Conservation (phyloP, 352 stramenopile genomes). For the Thalassiosira hispida region DNA sequence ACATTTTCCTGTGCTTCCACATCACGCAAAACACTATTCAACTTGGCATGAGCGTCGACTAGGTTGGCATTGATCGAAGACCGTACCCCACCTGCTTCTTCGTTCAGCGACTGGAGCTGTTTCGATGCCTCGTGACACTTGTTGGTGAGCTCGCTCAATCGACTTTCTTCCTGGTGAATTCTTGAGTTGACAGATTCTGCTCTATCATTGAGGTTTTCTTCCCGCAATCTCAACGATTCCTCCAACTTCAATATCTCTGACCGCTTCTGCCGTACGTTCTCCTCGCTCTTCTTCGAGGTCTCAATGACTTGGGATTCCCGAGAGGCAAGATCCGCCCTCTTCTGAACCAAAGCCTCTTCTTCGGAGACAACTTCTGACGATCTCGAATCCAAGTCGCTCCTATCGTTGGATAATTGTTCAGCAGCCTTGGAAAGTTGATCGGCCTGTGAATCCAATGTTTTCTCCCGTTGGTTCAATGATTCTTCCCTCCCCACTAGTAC, state of each 20-base stretch:
- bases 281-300: conserved; percentile 18
- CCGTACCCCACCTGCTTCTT: conserved; percentile 37
- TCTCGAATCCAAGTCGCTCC: conserved; percentile 31
- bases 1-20: conserved; percentile 35
- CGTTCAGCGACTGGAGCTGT: conserved; percentile 36
- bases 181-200: conserved; percentile 22
- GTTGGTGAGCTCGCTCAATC: conserved; percentile 24
- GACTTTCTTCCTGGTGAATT: conserved; percentile 41
- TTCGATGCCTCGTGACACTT: conserved; percentile 30
- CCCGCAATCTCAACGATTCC: conserved; percentile 16
- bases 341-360: conserved; percentile 26
- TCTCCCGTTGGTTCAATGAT: conserved; percentile 30
- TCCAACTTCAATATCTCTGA: conserved; percentile 32
- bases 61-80: conserved; percentile 32
- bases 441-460: conserved; percentile 13
- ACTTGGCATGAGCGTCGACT: conserved; percentile 28
- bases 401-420: conserved; percentile 27
- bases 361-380: conserved; percentile 10
- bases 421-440: conserved; percentile 27
- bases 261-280: conserved; percentile 23
- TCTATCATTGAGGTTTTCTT: conserved; percentile 26
- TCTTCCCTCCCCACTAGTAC: conserved; percentile 23
- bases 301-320: conserved; percentile 24
- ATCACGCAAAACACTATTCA: conserved; percentile 30
- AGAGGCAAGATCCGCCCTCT: conserved; percentile 21